Evolutionary conservation across 371 early-diverging fungal genomes (phyloP).

Genomic region (Mucor sp.): DNA sequence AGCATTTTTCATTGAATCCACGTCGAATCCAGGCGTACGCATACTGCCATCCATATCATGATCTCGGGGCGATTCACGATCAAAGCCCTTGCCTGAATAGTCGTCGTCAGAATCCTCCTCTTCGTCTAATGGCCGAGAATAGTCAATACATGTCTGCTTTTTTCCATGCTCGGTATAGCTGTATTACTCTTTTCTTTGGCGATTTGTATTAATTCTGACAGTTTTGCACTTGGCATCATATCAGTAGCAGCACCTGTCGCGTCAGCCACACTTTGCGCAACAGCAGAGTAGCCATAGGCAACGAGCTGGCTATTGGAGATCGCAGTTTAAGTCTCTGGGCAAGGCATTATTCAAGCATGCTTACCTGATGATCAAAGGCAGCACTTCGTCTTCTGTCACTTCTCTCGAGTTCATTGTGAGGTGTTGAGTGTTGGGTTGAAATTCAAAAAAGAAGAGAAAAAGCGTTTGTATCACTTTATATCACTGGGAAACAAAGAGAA

Average conservation of each 20-base stretch:
- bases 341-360: no score
- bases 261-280: conserved; percentile 64
- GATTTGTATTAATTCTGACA: conserved; percentile 54
- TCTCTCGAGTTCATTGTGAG: conserved; percentile 22
- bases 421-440: background rate
- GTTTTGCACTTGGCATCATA: conserved; percentile 54
- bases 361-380: conserved; percentile 62
- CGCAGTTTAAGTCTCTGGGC: background rate
- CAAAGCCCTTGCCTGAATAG: conserved; percentile 28
- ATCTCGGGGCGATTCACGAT: conserved; percentile 24
- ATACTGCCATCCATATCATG: conserved; percentile 17
- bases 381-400: conserved; percentile 55
- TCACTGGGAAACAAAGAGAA: no score
- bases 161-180: background rate
- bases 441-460: background rate
- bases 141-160: background rate
- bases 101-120: conserved; percentile 47
- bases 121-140: conserved; percentile 20
- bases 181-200: conserved; percentile 52
- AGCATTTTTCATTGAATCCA: conserved; percentile 31
- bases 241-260: conserved; percentile 54
- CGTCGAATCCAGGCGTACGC: conserved; percentile 28
- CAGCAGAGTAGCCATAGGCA: conserved; percentile 63
- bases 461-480: no score
- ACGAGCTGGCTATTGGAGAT: conserved; percentile 55